Evolutionary conservation across 2,329 filamentous ascomycete species (phyloP).

Genomic region (Colletotrichum tamarilloi): DNA sequence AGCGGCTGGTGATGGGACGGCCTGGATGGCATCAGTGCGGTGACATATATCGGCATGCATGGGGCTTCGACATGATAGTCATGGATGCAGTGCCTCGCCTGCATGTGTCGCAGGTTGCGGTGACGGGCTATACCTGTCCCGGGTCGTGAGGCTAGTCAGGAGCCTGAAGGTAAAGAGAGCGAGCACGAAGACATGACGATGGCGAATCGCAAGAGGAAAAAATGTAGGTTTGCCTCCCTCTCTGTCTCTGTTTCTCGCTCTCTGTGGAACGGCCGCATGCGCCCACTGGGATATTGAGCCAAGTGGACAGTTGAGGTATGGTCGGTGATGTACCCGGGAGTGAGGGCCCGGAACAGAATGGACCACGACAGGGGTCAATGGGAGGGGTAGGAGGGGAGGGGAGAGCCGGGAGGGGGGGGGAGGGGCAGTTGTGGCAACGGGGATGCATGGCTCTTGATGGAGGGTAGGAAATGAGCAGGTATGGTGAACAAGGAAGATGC

Average conservation of each 20-base stretch:
- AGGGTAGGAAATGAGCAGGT: slow-evolving; percentile 20
- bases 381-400: neutral
- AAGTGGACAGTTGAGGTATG: slow-evolving; percentile 19
- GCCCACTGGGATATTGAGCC: slow-evolving; percentile 9
- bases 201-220: slow-evolving; percentile 16
- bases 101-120: slow-evolving; percentile 12
- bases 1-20: slow-evolving; percentile 26
- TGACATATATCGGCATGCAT: slow-evolving; percentile 30
- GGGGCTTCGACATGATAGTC: slow-evolving; percentile 14
- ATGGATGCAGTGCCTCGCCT: slow-evolving; percentile 4
- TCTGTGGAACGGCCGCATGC: slow-evolving; percentile 21
- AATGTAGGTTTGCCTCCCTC: neutral
- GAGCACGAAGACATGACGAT: neutral
- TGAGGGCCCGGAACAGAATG: slow-evolving; percentile 22
- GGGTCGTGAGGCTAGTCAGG: neutral
- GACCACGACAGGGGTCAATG: slow-evolving; percentile 12
- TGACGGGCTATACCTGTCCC: slow-evolving; percentile 19
- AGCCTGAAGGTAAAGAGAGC: neutral
- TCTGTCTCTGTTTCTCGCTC: neutral
- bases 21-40: slow-evolving; percentile 30
- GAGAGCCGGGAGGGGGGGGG: neutral
- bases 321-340: slow-evolving; percentile 29
- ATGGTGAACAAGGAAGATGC: slow-evolving; percentile 17
- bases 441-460: slow-evolving; percentile 16
- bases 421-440: slow-evolving; percentile 14